Evolutionary conservation across 78 protist genomes (phyloP).

Genomic region (slime mould (Dictyostelium discoideum)): DNA sequence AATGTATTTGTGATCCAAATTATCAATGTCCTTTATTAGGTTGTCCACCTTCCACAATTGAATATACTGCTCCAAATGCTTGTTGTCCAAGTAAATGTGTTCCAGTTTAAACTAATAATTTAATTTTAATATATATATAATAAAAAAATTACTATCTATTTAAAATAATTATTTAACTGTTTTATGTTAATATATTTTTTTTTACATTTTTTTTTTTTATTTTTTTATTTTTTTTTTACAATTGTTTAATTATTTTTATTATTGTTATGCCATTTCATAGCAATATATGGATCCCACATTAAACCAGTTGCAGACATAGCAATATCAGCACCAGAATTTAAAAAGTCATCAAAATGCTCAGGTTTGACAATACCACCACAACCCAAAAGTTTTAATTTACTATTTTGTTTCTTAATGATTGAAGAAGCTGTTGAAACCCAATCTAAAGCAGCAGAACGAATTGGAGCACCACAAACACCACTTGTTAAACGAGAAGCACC

Average conservation of each 20-base stretch:
- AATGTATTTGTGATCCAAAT: not conserved
- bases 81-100: not conserved
- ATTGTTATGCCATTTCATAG: constrained; percentile 69
- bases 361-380: constrained; percentile 78
- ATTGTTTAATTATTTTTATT: not conserved
- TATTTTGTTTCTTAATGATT: constrained; percentile 32
- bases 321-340: constrained; percentile 53
- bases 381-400: constrained; percentile 29
- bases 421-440: constrained; percentile 45
- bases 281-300: constrained; percentile 76
- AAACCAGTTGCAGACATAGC: constrained; percentile 75
- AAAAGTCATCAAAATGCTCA: constrained; percentile 54
- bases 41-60: not conserved
- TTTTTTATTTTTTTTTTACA: not conserved
- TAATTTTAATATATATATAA: too few species aligned
- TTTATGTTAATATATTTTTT: too few species aligned
- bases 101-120: not conserved
- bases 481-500: constrained; percentile 54
- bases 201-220: too few species aligned
- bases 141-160: too few species aligned
- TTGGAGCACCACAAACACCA: constrained; percentile 82
- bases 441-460: constrained; percentile 56
- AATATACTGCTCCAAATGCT: not conserved
- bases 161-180: too few species aligned
- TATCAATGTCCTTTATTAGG: not conserved